Evolutionary conservation across 2,329 filamentous ascomycete genomes (phyloP).

Genomic region (Ophiosphaerella herpotricha): DNA sequence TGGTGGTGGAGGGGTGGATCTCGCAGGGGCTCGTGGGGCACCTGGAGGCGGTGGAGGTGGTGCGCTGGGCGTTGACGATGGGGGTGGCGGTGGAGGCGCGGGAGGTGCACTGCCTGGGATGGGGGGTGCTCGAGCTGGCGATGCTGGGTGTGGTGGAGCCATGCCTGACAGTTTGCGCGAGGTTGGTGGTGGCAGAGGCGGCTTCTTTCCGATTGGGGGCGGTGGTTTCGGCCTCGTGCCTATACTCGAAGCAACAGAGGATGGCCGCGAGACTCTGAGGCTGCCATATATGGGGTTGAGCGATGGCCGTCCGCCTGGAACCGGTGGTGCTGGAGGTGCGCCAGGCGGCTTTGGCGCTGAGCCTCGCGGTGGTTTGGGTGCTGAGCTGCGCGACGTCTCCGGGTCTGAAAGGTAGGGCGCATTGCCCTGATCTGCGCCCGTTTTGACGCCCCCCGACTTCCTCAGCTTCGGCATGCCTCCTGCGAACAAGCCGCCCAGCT

Average conservation of each 20-base stretch:
- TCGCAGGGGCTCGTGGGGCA: conserved; percentile 31
- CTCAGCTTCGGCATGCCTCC: conserved; percentile 95
- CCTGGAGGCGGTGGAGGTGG: conserved; percentile 50
- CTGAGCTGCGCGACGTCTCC: conserved; percentile 61
- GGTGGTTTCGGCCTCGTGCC: conserved; percentile 70
- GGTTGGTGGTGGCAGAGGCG: conserved; percentile 61
- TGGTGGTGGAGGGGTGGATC: conserved; percentile 25
- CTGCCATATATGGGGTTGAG: conserved; percentile 64
- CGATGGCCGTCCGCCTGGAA: conserved; percentile 58
- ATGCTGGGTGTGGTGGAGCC: conserved; percentile 48
- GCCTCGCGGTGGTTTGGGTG: conserved; percentile 59
- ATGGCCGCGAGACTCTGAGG: conserved; percentile 57
- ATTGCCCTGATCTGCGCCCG: conserved; percentile 62
- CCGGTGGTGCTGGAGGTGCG: conserved; percentile 55
- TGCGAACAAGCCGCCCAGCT: conserved; percentile 85
- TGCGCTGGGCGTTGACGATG: conserved; percentile 49
- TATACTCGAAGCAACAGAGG: conserved; percentile 63
- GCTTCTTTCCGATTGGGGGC: conserved; percentile 77
- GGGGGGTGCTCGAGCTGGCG: conserved; percentile 49
- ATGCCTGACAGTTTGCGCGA: conserved; percentile 62
- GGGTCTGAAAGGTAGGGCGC: conserved; percentile 81
- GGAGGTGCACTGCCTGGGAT: conserved; percentile 42
- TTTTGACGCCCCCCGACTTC: conserved; percentile 73
- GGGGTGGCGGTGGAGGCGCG: conserved; percentile 43
- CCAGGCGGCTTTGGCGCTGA: conserved; percentile 56